Evolutionary conservation across 192 early-diverging fungal species (phyloP).

Genomic region (Podochytrium sp.): DNA sequence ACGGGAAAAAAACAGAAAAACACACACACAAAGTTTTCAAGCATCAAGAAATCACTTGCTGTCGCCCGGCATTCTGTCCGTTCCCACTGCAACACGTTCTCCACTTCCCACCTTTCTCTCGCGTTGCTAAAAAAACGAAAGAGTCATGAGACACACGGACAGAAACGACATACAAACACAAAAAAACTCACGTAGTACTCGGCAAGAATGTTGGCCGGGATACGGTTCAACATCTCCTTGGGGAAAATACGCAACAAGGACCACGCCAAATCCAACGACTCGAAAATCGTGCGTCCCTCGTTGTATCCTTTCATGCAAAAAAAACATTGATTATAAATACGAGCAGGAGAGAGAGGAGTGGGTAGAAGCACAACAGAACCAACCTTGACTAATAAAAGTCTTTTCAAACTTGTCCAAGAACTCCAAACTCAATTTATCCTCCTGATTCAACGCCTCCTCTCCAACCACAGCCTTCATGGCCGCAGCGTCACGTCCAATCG

Average conservation of each 20-base stretch:
- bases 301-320: conserved; percentile 67
- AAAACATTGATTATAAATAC: neutral
- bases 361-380: neutral
- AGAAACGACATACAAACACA: neutral
- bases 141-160: neutral
- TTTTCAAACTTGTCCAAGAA: conserved; percentile 99
- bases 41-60: neutral
- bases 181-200: conserved; percentile 76
- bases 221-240: conserved; percentile 99
- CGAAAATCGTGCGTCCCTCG: conserved; percentile 95
- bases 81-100: neutral
- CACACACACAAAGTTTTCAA: neutral
- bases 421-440: conserved; percentile 96
- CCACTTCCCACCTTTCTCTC: conserved; percentile 35
- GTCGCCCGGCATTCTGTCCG: conserved; percentile 29
- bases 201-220: conserved; percentile 91
- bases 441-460: conserved; percentile 97
- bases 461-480: conserved; percentile 99
- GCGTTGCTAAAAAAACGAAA: conserved; percentile 23
- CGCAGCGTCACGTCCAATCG: conserved; percentile 97
- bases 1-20: neutral
- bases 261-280: conserved; percentile 98
- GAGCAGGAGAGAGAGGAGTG: neutral
- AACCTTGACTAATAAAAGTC: conserved; percentile 93
- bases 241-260: conserved; percentile 98